Conservation (phyloP, 495 filamentous ascomycete genomes). For the Talaromyces proteolyticus region DNA sequence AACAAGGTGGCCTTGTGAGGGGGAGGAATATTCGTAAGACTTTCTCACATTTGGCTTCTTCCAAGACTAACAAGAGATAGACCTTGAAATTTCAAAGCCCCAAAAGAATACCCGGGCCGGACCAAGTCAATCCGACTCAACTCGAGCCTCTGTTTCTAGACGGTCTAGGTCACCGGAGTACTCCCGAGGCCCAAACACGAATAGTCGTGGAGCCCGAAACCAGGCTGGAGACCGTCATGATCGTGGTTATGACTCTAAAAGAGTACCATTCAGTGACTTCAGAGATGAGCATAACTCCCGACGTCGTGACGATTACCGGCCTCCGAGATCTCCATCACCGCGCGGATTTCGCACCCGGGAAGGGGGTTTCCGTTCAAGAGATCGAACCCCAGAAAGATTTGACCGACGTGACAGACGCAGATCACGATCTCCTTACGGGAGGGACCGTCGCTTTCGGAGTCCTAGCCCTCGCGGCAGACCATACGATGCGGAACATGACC, state of each 20-base stretch:
- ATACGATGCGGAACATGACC: slow-evolving; percentile 50
- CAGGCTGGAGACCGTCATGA: slow-evolving; percentile 37
- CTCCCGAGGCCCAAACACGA: slow-evolving; percentile 39
- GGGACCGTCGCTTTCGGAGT: slow-evolving; percentile 60
- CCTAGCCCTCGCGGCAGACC: slow-evolving; percentile 55
- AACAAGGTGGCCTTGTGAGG: slow-evolving; percentile 73
- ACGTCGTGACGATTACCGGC: slow-evolving; percentile 58
- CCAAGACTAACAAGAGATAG: slow-evolving; percentile 34
- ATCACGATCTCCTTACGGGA: slow-evolving; percentile 59
- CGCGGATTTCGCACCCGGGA: slow-evolving; percentile 56
- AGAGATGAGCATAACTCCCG: slow-evolving; percentile 45
- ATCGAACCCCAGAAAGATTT: slow-evolving; percentile 49
- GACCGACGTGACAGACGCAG: slow-evolving; percentile 56
- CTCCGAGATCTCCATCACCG: slow-evolving; percentile 57
- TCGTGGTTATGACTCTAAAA: slow-evolving; percentile 29
- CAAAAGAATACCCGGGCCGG: slow-evolving; percentile 67
- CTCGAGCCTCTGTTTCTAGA: slow-evolving; percentile 32
- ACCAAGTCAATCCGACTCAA: slow-evolving; percentile 29
- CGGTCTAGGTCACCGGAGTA: slow-evolving; percentile 65
- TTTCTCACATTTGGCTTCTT: not conserved
- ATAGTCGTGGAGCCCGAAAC: slow-evolving; percentile 24
- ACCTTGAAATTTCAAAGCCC: slow-evolving; percentile 88
- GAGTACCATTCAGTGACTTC: slow-evolving; percentile 38
- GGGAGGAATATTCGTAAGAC: slow-evolving; percentile 89
- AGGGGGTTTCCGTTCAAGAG: slow-evolving; percentile 58